Percentiles rank a stretch among this genome's conserved stretches.
Evolutionary conservation across 2,329 filamentous ascomycete species (phyloP).

Genomic region (Ophiognomonia clavigignenti-juglandacearum): DNA sequence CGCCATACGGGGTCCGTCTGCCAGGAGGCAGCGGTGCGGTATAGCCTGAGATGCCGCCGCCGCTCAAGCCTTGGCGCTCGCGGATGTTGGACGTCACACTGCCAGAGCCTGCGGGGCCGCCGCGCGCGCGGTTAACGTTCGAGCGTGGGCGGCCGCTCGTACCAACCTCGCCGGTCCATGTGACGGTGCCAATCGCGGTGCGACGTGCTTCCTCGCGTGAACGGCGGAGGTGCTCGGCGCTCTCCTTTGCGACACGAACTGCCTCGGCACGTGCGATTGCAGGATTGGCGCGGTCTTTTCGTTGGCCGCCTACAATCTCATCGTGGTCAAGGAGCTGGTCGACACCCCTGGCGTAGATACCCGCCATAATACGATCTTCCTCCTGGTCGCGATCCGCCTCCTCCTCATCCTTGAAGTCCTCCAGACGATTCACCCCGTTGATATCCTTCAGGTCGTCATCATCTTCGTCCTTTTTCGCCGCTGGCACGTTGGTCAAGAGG

Average conservation of each 20-base stretch:
- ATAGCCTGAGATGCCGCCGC: constrained; percentile 37
- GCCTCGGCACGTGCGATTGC: constrained; percentile 79
- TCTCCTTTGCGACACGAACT: constrained; percentile 69
- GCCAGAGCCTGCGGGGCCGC: constrained; percentile 48
- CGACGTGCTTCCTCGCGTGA: constrained; percentile 67
- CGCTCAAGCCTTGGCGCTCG: constrained; percentile 46
- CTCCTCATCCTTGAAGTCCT: constrained; percentile 53
- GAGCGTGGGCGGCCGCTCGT: constrained; percentile 65
- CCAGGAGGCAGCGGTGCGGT: constrained; percentile 35
- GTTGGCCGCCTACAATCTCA: constrained; percentile 68
- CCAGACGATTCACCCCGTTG: constrained; percentile 57
- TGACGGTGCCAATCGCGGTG: constrained; percentile 78
- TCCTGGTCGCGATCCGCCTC: constrained; percentile 39
- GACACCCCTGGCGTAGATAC: constrained; percentile 81
- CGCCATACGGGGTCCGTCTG: constrained; percentile 33
- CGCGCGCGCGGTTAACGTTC: constrained; percentile 41
- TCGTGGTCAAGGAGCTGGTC: constrained; percentile 94
- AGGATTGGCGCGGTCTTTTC: constrained; percentile 67
- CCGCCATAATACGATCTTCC: constrained; percentile 78
- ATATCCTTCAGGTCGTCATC: constrained; percentile 28
- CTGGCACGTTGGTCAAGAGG: constrained; percentile 2
- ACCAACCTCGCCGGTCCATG: constrained; percentile 87
- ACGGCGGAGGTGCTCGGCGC: constrained; percentile 69
- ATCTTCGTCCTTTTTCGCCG: constrained; percentile 21
- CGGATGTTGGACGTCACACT: constrained; percentile 53